A percentile compares a stretch with the other conserved stretches of the same genome.
These are phyloP conservation scores for Paracamarosporium sp. DNA, from an alignment of 2,329 filamentous ascomycete species.

Conservation along the genomic window DNA sequence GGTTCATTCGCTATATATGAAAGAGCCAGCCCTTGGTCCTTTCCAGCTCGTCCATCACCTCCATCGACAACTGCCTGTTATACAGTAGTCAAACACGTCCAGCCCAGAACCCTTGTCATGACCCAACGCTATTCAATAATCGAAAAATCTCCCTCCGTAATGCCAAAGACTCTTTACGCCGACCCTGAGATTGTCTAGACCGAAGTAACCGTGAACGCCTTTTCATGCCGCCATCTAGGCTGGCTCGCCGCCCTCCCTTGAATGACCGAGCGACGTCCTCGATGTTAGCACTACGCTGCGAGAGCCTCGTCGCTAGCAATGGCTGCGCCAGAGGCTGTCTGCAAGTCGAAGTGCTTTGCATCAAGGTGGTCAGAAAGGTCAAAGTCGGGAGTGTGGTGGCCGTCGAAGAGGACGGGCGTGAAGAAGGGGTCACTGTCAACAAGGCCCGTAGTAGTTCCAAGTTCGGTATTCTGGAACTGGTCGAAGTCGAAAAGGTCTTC, in stretches of 20 bases:
- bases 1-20: constrained; percentile 36
- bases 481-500: constrained; percentile 49
- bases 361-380: constrained; percentile 47
- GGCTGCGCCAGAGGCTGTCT: constrained; percentile 56
- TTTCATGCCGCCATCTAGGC: constrained; percentile 28
- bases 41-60: constrained; percentile 18
- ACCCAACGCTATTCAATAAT: constrained; percentile 32
- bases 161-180: constrained; percentile 30
- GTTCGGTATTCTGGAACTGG: constrained; percentile 38
- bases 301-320: constrained; percentile 57
- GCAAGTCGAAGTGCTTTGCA: constrained; percentile 51
- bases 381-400: constrained; percentile 21
- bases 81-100: constrained; percentile 15
- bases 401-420: constrained; percentile 38
- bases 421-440: constrained; percentile 45
- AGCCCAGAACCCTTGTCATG: constrained; percentile 20
- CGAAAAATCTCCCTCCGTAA: constrained; percentile 21
- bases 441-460: constrained; percentile 37
- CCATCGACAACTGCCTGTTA: constrained; percentile 1
- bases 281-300: constrained; percentile 49
- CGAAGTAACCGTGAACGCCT: constrained; percentile 36
- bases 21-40: constrained; percentile 45
- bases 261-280: constrained; percentile 30
- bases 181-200: constrained; percentile 27
- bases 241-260: constrained; percentile 28